phyloP scores from a whole-genome alignment of 495 filamentous ascomycete species.

The Xylaria bambusicola region DNA sequence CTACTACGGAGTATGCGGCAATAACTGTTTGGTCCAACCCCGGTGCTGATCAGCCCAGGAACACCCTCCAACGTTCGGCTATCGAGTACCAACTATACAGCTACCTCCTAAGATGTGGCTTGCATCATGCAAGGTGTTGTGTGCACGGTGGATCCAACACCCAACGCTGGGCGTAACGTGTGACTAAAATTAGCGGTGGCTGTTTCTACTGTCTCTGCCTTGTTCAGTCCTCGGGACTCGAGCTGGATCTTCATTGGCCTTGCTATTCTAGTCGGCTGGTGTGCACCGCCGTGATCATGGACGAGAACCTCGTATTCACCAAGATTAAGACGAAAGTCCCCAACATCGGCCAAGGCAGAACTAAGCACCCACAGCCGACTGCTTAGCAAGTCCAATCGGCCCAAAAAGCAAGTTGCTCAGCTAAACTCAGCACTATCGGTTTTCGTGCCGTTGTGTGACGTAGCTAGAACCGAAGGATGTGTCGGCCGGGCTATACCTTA shows the following conservation, averaged over 20 bases:
- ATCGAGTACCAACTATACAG: not conserved
- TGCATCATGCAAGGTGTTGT: conserved; percentile 4
- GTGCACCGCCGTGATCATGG: not conserved
- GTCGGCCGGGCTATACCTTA: not conserved
- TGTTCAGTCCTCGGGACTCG: not conserved
- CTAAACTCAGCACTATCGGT: not conserved
- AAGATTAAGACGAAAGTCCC: not conserved
- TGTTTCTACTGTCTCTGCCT: not conserved
- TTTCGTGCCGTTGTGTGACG: not conserved
- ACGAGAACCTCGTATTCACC: not conserved
- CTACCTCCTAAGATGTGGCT: not conserved
- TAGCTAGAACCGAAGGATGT: conserved; percentile 3
- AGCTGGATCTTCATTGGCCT: not conserved
- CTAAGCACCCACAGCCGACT: not conserved
- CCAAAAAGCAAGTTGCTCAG: not conserved
- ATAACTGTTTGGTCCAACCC: not conserved
- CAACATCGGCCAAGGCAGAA: not conserved
- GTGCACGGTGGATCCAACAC: conserved; percentile 3
- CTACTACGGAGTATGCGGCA: not conserved
- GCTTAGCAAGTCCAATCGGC: not conserved
- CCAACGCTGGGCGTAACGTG: not conserved
- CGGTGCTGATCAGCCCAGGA: not conserved
- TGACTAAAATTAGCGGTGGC: not conserved
- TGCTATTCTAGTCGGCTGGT: not conserved
- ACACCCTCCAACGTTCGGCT: not conserved